Base-by-base conservation (phyloP, 1,284 basidiomycete species). In the Puccinia coronata region DNA sequence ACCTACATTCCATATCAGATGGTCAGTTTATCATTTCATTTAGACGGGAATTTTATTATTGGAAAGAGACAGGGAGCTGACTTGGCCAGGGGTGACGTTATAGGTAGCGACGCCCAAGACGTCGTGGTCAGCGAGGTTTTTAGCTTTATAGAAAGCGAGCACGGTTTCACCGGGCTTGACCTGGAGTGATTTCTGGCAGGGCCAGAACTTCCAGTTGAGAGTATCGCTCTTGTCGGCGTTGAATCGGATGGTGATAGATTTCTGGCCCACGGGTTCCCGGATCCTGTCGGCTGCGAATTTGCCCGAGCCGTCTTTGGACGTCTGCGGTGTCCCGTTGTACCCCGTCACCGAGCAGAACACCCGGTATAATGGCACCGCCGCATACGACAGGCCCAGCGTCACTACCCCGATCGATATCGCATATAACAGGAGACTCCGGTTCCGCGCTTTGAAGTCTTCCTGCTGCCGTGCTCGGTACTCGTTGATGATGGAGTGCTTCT, bases 41-140 rank as follows among this genome's bases (percentile, higher is more conserved):
- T 41, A 1, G 11, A 9, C 16, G 36, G 25, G 34, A 31, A 28
- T 8, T n/a, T 34, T 36, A 4, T 31, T 47, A 4, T 41, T 41
- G 41, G 49, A 47, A 39, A 28, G n/a, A 72, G 14, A 47, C n/a
- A n/a, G n/a, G 49, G 36, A 70, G 72, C 92, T 77, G 86, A 97
- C 96, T 85, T 93, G 89, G 85, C 94, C 93, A 18, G 94, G 94
- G 0, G 94, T 93, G 63, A 97, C 94, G 87, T 99, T 99, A 86
- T 99, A 99, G 9, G 97, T 99, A 28, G 96, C 96, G 86, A 99
- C 99, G 0, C 97, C 97, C 85, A 99, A 96, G 80, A 99, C 91
- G 86, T 99, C 97, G 83, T 92, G 89, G 63, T 91, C 88, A 16
- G 92, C 92, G 75, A 89, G 90, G 85, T 99, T 99, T 88, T 90